Percentiles rank a stretch among this genome's conserved stretches.
Evolutionary conservation across 805 yeast species (phyloP).

Genomic region (Starmerella sp.): DNA sequence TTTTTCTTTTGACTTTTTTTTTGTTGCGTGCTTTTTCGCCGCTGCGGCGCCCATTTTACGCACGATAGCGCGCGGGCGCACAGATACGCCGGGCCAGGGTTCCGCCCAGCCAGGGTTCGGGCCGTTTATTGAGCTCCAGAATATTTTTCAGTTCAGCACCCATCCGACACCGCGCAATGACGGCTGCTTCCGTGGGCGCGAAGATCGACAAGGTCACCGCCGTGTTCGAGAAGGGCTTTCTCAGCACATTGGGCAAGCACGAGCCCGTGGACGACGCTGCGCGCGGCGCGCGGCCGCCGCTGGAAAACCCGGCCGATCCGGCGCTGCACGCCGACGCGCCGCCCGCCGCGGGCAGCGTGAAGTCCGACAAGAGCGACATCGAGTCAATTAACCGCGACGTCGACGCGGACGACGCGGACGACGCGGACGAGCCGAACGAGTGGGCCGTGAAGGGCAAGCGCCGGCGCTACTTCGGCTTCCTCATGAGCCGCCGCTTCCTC

Average conservation of each 20-base stretch:
- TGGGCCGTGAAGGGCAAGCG: conserved; percentile 14
- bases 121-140: neutral
- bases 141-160: neutral
- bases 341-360: neutral
- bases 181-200: neutral
- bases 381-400: neutral
- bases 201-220: conserved; percentile 11
- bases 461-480: conserved; percentile 24
- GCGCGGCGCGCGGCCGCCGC: neutral
- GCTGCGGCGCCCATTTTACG: neutral
- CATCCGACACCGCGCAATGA: neutral
- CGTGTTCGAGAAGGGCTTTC: conserved; percentile 14
- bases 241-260: conserved; percentile 16
- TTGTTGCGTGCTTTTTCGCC: too few relatives aligned
- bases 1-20: too few relatives aligned
- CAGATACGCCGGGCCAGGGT: neutral
- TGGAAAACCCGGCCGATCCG: neutral
- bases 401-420: conserved; percentile 5
- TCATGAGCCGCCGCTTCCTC: conserved; percentile 32
- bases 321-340: neutral
- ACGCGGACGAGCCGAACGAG: neutral
- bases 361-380: neutral
- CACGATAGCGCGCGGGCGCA: neutral
- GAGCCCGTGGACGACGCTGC: neutral
- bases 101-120: neutral